Percentiles rank a stretch among this genome's conserved stretches.
Evolutionary conservation across 768 basidiomycete genomes (phyloP).

Genomic region (Hysterangium stoloniferum): DNA sequence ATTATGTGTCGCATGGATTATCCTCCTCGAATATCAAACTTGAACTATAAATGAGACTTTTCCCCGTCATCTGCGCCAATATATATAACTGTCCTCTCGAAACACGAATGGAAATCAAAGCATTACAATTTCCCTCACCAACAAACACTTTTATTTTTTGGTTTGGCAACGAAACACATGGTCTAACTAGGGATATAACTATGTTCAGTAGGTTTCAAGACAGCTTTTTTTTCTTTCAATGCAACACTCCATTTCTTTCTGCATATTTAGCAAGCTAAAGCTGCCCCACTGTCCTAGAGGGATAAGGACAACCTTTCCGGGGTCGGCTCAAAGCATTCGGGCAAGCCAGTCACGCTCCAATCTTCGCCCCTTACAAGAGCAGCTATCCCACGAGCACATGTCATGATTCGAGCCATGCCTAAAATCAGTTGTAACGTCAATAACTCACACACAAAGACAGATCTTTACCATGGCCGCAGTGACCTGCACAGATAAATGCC

Average conservation of each 20-base stretch:
- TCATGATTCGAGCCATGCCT: constrained; percentile 18
- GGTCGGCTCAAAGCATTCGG: constrained; percentile 25
- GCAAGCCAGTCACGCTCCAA: constrained; percentile 23
- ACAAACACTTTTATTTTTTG: too few species aligned
- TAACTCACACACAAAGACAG: background rate
- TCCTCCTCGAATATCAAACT: too few species aligned
- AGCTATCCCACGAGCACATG: constrained; percentile 21
- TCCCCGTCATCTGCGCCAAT: too few species aligned
- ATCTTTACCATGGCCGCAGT: constrained; percentile 24
- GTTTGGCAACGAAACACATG: too few species aligned
- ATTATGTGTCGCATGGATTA: too few species aligned
- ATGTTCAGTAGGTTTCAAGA: too few species aligned
- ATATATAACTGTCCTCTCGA: too few species aligned
- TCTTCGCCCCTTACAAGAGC: constrained; percentile 20
- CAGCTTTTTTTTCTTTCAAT: too few species aligned
- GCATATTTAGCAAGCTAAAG: background rate
- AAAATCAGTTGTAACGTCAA: background rate
- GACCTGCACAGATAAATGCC: constrained; percentile 24
- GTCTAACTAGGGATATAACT: too few species aligned
- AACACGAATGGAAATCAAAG: too few species aligned
- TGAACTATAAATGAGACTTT: too few species aligned
- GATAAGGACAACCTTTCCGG: constrained; percentile 16
- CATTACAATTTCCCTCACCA: too few species aligned
- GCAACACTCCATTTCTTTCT: background rate
- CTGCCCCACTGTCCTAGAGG: background rate